Percentiles rank a stretch among this genome's conserved stretches.
Conservation (phyloP, 176 grass and related monocot genomes). For the Musa itinerans region DNA sequence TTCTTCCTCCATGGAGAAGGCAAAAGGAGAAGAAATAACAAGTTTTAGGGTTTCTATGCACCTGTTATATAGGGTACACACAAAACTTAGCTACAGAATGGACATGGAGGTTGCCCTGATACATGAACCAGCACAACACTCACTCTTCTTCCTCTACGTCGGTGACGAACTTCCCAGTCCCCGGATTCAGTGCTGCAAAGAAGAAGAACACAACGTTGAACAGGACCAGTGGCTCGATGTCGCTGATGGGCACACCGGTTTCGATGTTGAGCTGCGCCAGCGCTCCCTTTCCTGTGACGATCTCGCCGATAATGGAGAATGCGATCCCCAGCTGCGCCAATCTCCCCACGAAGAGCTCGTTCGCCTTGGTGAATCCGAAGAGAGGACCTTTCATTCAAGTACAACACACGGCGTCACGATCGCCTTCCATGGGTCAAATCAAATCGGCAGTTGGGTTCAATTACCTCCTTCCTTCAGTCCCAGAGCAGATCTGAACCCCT, state of each 20-base stretch:
- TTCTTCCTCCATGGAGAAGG: too few relatives aligned
- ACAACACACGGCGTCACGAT: too few relatives aligned
- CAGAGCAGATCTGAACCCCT: conserved; percentile 64
- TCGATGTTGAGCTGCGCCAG: conserved; percentile 58
- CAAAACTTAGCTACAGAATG: too few relatives aligned
- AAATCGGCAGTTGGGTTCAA: too few relatives aligned
- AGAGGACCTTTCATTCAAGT: conserved; percentile 32
- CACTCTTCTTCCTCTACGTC: conserved; percentile 27
- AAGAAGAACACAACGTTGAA: conserved; percentile 59
- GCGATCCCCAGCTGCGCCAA: conserved; percentile 51
- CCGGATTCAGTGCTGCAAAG: conserved; percentile 51
- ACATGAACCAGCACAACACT: background rate
- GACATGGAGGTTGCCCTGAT: background rate
- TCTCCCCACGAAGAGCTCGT: conserved; percentile 63
- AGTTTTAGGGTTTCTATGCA: too few relatives aligned
- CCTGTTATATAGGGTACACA: too few relatives aligned
- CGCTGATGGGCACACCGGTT: conserved; percentile 45
- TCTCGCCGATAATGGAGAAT: conserved; percentile 63
- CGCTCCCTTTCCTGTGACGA: conserved; percentile 51
- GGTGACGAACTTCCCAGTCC: conserved; percentile 47
- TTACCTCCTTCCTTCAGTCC: conserved; percentile 88
- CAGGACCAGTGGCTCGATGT: conserved; percentile 53
- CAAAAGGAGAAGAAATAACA: too few relatives aligned
- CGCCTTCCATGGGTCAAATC: too few relatives aligned
- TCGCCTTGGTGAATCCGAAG: conserved; percentile 61